phyloP scores from a whole-genome alignment of 768 basidiomycete species.

The Podaxis pistillaris region DNA sequence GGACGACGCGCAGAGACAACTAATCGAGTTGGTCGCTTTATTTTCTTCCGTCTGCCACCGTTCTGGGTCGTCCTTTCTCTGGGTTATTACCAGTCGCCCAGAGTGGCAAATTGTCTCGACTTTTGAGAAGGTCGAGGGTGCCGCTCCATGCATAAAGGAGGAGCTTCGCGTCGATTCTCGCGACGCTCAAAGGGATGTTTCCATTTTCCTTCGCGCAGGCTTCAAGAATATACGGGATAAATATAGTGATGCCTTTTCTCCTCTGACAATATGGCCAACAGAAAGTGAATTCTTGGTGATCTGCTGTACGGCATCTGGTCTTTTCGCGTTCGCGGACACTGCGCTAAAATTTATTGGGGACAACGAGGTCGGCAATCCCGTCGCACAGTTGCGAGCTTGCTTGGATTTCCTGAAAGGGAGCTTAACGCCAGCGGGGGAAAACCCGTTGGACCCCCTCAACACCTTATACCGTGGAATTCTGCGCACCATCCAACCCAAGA shows the following conservation, averaged over 20 bases:
- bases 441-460: not conserved
- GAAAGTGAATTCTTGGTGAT: not conserved
- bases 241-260: not conserved
- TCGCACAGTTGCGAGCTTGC: not conserved
- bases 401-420: not conserved
- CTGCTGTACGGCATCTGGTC: not conserved
- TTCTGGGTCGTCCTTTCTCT: not conserved
- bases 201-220: not conserved
- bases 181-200: not conserved
- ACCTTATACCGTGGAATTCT: not conserved
- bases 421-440: not conserved
- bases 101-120: slow-evolving; percentile 4
- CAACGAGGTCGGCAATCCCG: not conserved
- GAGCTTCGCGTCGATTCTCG: not conserved
- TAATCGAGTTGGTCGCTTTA: not conserved
- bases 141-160: not conserved
- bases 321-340: not conserved
- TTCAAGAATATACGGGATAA: not conserved
- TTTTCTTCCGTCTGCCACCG: not conserved
- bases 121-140: not conserved
- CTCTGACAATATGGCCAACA: not conserved
- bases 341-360: not conserved
- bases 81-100: not conserved
- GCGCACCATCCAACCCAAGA: not conserved
- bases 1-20: not conserved